Percentiles rank a stretch among this genome's conserved stretches.
Conservation (phyloP, 768 basidiomycete genomes). For the Trametes elegans region DNA sequence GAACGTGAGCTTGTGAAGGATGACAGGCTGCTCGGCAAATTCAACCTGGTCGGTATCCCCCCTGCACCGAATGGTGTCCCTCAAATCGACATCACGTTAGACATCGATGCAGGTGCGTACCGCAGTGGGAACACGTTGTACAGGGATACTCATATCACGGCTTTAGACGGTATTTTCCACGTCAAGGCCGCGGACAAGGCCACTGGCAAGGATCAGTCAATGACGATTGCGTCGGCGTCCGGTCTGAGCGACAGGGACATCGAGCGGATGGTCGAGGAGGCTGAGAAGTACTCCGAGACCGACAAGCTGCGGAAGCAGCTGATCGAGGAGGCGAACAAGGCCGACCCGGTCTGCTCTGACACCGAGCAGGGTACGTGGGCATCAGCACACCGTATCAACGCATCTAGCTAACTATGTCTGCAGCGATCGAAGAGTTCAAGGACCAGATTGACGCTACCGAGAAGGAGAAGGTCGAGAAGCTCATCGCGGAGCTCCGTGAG, state of each 20-base stretch:
- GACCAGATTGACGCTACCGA: conserved; percentile 91
- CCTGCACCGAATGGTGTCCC: conserved; percentile 75
- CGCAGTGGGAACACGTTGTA: no score
- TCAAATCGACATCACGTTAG: conserved; percentile 86
- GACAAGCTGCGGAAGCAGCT: conserved; percentile 86
- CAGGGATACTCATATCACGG: no score
- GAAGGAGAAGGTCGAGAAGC: conserved; percentile 90
- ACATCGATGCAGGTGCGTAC: conserved; percentile 87
- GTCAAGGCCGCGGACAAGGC: conserved; percentile 96
- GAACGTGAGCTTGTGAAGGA: conserved; percentile 98
- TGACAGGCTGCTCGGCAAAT: conserved; percentile 98
- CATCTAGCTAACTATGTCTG: no score
- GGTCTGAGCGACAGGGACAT: conserved; percentile 97
- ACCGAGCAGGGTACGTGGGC: conserved; percentile 92
- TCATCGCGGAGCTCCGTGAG: conserved; percentile 85
- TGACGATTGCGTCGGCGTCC: conserved; percentile 97
- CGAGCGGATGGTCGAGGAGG: conserved; percentile 93
- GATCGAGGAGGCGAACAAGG: conserved; percentile 97
- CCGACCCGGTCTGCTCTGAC: conserved; percentile 89
- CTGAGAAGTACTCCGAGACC: conserved; percentile 90
- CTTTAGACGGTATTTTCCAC: conserved; percentile 89
- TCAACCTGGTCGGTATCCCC: conserved; percentile 98
- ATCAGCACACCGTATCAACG: no score
- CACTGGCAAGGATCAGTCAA: conserved; percentile 85
- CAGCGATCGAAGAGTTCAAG: conserved; percentile 98